Evolutionary conservation across 2,329 filamentous ascomycete species (phyloP).

Genomic region (Cercospora zeae-maydis): DNA sequence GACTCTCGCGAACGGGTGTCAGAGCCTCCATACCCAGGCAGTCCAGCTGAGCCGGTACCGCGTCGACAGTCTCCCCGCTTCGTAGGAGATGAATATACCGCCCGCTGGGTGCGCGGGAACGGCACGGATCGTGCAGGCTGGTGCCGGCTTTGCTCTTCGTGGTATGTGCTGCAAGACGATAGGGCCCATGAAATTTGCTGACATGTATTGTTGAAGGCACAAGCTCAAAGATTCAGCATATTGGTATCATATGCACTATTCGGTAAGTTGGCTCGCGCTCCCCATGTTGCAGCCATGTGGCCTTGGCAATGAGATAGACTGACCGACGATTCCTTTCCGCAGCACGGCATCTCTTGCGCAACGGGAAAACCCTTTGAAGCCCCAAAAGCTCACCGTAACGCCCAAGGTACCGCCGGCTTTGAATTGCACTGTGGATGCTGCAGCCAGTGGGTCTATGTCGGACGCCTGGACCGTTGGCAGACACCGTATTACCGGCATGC

Average conservation of each 20-base stretch:
- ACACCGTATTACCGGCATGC: slow-evolving; percentile 88
- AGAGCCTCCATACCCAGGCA: slow-evolving; percentile 6
- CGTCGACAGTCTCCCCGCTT: slow-evolving; percentile 52
- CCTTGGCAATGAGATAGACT: slow-evolving; percentile 52
- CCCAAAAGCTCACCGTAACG: slow-evolving; percentile 71
- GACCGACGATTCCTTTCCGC: not conserved
- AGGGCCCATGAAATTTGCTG: not conserved
- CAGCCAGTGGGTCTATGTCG: slow-evolving; percentile 74
- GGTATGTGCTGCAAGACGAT: slow-evolving; percentile 42
- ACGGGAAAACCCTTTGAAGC: slow-evolving; percentile 76
- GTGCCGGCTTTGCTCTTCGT: slow-evolving; percentile 86
- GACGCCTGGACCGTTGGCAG: slow-evolving; percentile 87
- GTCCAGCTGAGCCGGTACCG: slow-evolving; percentile 6
- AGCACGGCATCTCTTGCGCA: slow-evolving; percentile 49
- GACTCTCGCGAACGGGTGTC: not conserved
- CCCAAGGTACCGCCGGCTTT: slow-evolving; percentile 77
- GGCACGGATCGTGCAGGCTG: slow-evolving; percentile 86
- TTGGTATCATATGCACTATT: slow-evolving; percentile 82
- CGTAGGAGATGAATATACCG: slow-evolving; percentile 77
- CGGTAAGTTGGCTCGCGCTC: slow-evolving; percentile 32
- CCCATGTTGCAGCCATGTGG: not conserved
- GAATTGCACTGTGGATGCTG: slow-evolving; percentile 73
- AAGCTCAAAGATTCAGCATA: slow-evolving; percentile 87
- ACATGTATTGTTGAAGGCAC: slow-evolving; percentile 40
- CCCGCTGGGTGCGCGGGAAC: slow-evolving; percentile 77